phyloP scores from a whole-genome alignment of 768 basidiomycete species.

The Kwoniella newhampshirensis region DNA sequence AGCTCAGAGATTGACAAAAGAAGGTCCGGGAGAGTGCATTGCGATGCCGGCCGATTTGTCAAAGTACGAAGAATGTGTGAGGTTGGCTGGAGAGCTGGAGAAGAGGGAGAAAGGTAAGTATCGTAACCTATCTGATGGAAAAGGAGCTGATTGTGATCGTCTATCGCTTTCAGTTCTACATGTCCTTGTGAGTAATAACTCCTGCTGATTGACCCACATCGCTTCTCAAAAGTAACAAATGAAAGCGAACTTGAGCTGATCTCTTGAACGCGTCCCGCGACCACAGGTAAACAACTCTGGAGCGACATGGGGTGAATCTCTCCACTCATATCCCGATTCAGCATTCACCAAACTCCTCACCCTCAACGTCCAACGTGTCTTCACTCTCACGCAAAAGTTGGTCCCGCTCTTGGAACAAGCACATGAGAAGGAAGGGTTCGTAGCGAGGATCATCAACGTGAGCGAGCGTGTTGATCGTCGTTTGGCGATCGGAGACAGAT shows the following conservation, averaged over 20 bases:
- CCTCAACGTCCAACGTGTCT: conserved; percentile 65
- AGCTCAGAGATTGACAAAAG: conserved; percentile 59
- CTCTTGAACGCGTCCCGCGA: no score
- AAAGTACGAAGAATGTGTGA: conserved; percentile 60
- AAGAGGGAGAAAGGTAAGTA: conserved; percentile 58
- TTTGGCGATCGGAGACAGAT: no score
- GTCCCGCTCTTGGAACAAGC: conserved; percentile 62
- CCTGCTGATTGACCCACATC: no score
- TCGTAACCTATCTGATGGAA: neutral
- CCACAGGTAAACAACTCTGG: conserved; percentile 66
- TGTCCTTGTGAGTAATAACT: conserved; percentile 34
- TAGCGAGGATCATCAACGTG: conserved; percentile 62
- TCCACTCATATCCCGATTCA: conserved; percentile 57
- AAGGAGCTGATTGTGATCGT: neutral
- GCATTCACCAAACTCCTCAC: conserved; percentile 66
- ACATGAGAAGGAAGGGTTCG: conserved; percentile 55
- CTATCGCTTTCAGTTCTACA: conserved; percentile 54
- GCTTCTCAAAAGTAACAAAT: no score
- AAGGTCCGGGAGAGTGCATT: conserved; percentile 62
- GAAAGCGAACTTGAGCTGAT: no score
- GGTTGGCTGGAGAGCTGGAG: conserved; percentile 59
- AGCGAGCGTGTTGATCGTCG: no score
- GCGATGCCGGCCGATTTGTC: conserved; percentile 62
- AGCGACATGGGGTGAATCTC: conserved; percentile 51
- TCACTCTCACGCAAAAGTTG: conserved; percentile 65